Percentiles rank a stretch among this genome's conserved stretches.
phyloP scores from a whole-genome alignment of 306 rosid genomes.

The Vigna hirtella region DNA sequence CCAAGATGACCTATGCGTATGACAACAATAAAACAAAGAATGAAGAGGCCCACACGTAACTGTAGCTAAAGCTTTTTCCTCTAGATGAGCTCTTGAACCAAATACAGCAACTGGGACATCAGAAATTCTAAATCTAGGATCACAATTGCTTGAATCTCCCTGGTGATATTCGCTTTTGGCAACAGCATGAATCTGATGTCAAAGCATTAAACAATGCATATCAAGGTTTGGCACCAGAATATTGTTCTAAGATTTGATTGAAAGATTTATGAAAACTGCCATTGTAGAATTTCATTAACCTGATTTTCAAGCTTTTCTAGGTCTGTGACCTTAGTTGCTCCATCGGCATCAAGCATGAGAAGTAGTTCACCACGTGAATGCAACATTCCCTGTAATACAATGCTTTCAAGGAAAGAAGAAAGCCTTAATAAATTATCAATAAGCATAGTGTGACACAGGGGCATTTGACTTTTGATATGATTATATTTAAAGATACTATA shows the following conservation, averaged over 20 bases:
- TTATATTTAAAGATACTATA: slow-evolving; percentile 29
- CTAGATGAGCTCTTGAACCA: slow-evolving; percentile 98
- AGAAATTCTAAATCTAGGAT: slow-evolving; percentile 67
- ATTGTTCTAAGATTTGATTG: slow-evolving; percentile 9
- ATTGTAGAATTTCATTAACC: slow-evolving; percentile 52
- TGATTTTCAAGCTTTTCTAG: slow-evolving; percentile 91
- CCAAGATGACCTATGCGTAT: slow-evolving; percentile 14
- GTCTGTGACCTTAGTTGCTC: slow-evolving; percentile 90
- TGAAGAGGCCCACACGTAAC: slow-evolving; percentile 59
- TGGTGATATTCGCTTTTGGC: slow-evolving; percentile 57
- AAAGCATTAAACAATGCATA: slow-evolving; percentile 31
- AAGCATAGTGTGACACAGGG: slow-evolving; percentile 13
- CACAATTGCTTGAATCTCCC: slow-evolving; percentile 53
- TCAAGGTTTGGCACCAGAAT: slow-evolving; percentile 33
- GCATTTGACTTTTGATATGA: slow-evolving; percentile 20
- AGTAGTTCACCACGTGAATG: slow-evolving; percentile 98
- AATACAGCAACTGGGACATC: slow-evolving; percentile 85
- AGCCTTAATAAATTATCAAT: slow-evolving; percentile 64
- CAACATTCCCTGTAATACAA: slow-evolving; percentile 95
- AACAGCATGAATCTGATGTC: slow-evolving; percentile 66
- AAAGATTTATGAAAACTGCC: slow-evolving; percentile 2
- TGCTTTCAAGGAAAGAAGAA: slow-evolving; percentile 78
- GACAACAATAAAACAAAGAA: slow-evolving; percentile 36
- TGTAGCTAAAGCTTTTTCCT: slow-evolving; percentile 91
- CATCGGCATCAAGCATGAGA: slow-evolving; percentile 98